phyloP scores from a whole-genome alignment of 1,284 basidiomycete genomes.

The Ceratobasidium papillatum region DNA sequence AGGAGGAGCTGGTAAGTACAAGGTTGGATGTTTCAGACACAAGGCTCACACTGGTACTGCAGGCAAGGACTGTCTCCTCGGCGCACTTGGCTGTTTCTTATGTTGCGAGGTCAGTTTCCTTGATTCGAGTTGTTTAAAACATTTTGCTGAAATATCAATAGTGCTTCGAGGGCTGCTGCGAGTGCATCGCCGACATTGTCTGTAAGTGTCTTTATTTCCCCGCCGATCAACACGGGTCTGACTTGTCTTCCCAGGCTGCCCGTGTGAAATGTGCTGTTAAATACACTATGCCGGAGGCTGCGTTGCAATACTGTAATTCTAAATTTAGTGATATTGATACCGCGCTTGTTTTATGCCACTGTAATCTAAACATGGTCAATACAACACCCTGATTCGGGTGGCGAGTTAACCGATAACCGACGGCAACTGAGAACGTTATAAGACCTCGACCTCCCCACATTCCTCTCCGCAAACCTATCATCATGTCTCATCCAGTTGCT shows the following conservation, averaged over 20 bases:
- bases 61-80: slow-evolving; percentile 42
- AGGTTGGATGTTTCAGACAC: background rate
- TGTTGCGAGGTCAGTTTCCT: slow-evolving; percentile 40
- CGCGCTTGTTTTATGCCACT: slow-evolving; percentile 14
- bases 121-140: background rate
- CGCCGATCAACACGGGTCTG: slow-evolving; percentile 3
- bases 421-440: slow-evolving; percentile 3
- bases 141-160: background rate
- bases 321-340: background rate
- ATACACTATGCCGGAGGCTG: background rate
- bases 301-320: slow-evolving; percentile 12
- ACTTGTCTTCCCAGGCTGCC: slow-evolving; percentile 52
- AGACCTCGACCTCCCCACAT: slow-evolving; percentile 31
- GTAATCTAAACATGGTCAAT: slow-evolving; percentile 13
- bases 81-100: slow-evolving; percentile 34
- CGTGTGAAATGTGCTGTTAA: slow-evolving; percentile 58
- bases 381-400: slow-evolving; percentile 23
- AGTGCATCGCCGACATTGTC: slow-evolving; percentile 57
- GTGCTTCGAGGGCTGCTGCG: slow-evolving; percentile 55
- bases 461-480: slow-evolving; percentile 21
- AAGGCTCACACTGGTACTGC: background rate
- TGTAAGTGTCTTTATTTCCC: slow-evolving; percentile 51
- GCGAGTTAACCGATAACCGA: slow-evolving; percentile 19
- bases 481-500: slow-evolving; percentile 66
- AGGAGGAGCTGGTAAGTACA: slow-evolving; percentile 36